Evolutionary conservation across 192 early-diverging fungal genomes (phyloP).

Genomic region (Coemansia sp.): DNA sequence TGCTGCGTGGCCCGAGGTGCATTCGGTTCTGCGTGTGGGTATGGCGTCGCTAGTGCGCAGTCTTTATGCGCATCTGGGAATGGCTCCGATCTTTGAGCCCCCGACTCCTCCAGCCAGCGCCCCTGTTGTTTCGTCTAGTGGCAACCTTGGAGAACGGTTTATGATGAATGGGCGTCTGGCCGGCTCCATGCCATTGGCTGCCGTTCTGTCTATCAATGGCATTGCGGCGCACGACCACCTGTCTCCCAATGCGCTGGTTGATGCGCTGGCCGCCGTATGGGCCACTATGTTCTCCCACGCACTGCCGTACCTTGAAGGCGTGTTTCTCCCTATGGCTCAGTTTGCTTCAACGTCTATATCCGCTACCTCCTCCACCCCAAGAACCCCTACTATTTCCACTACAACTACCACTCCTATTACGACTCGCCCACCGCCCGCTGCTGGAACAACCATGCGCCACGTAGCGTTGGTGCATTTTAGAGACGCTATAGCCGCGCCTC

Average conservation of each 20-base stretch:
- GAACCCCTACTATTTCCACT: background rate
- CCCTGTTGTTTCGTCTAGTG: no score
- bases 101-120: background rate
- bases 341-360: slow-evolving; percentile 9
- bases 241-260: slow-evolving; percentile 65
- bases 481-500: slow-evolving; percentile 31
- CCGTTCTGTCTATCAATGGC: slow-evolving; percentile 51
- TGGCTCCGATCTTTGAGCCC: slow-evolving; percentile 38
- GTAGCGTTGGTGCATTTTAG: slow-evolving; percentile 39
- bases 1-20: slow-evolving; percentile 38
- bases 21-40: slow-evolving; percentile 34
- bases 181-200: slow-evolving; percentile 12
- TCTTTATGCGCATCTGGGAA: slow-evolving; percentile 21
- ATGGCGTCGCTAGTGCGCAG: slow-evolving; percentile 44
- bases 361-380: background rate
- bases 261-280: slow-evolving; percentile 75
- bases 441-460: slow-evolving; percentile 15
- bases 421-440: background rate
- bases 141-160: no score
- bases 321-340: slow-evolving; percentile 71
- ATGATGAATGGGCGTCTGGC: no score
- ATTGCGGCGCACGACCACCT: slow-evolving; percentile 48
- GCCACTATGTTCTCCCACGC: slow-evolving; percentile 78
- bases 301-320: slow-evolving; percentile 82
- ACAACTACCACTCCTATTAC: no score